Evolutionary conservation across 2,329 filamentous ascomycete species (phyloP).

Genomic region (Tolypocladium ophioglossoides): DNA sequence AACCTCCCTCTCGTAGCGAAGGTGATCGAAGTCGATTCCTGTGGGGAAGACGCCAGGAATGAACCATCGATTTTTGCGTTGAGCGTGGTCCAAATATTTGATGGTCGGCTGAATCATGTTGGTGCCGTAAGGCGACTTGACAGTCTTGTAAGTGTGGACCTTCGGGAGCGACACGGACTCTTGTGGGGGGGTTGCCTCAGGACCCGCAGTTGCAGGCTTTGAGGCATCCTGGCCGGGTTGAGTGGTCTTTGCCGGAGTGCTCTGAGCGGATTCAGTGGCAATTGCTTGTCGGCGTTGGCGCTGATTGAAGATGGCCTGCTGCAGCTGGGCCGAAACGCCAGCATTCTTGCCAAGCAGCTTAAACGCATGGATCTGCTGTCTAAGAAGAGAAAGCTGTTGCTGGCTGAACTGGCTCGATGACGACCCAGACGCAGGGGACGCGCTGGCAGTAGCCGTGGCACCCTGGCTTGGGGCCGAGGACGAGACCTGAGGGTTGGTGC

Average conservation of each 20-base stretch:
- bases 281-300: conserved; percentile 54
- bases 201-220: conserved; percentile 25
- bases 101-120: conserved; percentile 48
- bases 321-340: conserved; percentile 66
- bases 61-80: conserved; percentile 65
- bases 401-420: conserved; percentile 56
- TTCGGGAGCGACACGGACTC: conserved; percentile 24
- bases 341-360: conserved; percentile 82
- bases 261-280: conserved; percentile 32
- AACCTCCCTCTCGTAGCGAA: conserved; percentile 78
- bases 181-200: conserved; percentile 22
- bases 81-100: conserved; percentile 68
- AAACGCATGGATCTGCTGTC: conserved; percentile 85
- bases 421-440: conserved; percentile 15
- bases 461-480: conserved; percentile 25
- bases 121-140: conserved; percentile 61
- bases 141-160: conserved; percentile 53
- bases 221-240: conserved; percentile 20
- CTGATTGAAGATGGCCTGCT: conserved; percentile 72
- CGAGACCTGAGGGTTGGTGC: conserved; percentile 23
- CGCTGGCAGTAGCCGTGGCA: conserved; percentile 20
- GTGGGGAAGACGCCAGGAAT: conserved; percentile 83
- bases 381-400: conserved; percentile 68
- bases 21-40: conserved; percentile 76
- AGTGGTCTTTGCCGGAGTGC: conserved; percentile 18